Base-by-base conservation (phyloP, 2,329 filamentous ascomycete genomes). In the Fusarium sarcochroum region DNA sequence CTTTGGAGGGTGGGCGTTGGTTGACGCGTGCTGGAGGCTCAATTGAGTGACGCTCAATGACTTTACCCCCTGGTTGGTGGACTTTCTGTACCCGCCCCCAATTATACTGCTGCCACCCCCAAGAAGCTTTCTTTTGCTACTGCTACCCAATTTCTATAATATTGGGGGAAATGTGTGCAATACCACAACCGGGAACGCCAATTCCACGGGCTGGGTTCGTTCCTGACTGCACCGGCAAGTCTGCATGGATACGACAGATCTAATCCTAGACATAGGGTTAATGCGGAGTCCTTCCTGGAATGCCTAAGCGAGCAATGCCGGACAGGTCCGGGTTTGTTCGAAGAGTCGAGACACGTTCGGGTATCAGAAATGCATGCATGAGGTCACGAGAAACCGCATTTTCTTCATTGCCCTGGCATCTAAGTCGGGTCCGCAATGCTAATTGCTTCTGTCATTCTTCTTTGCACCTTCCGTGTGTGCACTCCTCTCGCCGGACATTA, bases 11-110 rank as follows among this genome's bases (percentile, higher is more conserved):
- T 57, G 50, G 60, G 49, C 32, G 42, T 49, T 25, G 49, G 42
- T 38, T 68, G 60, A 57, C 53, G 50, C 25, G 60, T 66, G 45
- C 55, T 48, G 21, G 56, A 69, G 65, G 61, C 66, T 69, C 66
- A 53, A 61, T 37, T 48, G 21, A 45, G 30, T 46, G 54, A 61
- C 57, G 49, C 58, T 59, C 46, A 44, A 44, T 51, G 61, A 58
- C 53, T 52, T 30, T 47, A 37, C 32, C 56, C 56, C 49, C 38
- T 68, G 55, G 63, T 71, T 69, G 70, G 66, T 73, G 71, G 68
- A 73, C 57, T 65, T 66, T 73, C 58, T 72, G 53, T 69, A 67
- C 56, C 64, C 57, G 54, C 70, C 70, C 70, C 71, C 70, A 73
- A 73, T 40, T 21, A 20, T 51, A 58, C 40, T 64, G 40, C 45